Evolutionary conservation across 768 basidiomycete genomes (phyloP).

Genomic region (Dictyophora rubrovolvata): DNA sequence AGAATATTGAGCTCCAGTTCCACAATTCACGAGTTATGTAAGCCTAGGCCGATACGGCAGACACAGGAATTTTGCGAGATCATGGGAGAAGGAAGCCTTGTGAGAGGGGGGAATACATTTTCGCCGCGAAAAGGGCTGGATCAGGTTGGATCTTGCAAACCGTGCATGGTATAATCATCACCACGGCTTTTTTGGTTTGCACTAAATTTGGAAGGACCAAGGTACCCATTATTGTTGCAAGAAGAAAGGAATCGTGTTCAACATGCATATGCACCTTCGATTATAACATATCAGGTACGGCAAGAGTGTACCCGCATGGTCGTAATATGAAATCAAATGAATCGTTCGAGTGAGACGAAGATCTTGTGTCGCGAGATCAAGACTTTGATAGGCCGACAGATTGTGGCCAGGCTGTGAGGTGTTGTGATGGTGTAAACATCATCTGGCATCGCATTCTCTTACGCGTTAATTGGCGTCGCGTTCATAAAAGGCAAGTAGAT

Average conservation of each 20-base stretch:
- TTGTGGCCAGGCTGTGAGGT: too few species aligned
- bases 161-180: neutral
- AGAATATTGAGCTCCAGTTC: neutral
- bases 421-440: too few species aligned
- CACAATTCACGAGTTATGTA: neutral
- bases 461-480: too few species aligned
- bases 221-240: neutral
- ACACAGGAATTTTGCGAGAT: neutral
- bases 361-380: neutral
- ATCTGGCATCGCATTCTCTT: too few species aligned
- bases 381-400: neutral
- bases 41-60: neutral
- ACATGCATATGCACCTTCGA: too few species aligned
- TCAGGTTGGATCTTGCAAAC: too few species aligned
- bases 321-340: neutral
- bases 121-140: too few species aligned
- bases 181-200: neutral
- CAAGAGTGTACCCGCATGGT: neutral
- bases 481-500: too few species aligned
- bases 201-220: neutral
- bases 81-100: neutral
- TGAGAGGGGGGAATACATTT: neutral
- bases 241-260: neutral
- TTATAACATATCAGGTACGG: neutral
- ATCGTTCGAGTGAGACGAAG: neutral